Evolutionary conservation across 2,329 filamentous ascomycete genomes (phyloP).

Genomic region (Nakataea oryzae): DNA sequence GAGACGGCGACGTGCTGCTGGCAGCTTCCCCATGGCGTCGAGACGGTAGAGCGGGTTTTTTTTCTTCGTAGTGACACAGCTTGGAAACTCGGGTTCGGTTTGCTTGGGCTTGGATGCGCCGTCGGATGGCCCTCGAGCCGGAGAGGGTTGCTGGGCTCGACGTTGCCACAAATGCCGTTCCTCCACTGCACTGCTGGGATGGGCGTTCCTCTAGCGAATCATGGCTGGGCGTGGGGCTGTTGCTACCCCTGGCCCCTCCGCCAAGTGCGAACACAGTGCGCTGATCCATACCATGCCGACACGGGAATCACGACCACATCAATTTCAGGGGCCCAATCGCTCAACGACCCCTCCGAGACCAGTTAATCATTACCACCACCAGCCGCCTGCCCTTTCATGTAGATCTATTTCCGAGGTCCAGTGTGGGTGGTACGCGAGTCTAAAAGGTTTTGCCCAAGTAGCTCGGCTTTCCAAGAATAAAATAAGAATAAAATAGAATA

Average conservation of each 20-base stretch:
- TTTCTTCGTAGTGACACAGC: not conserved
- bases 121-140: not conserved
- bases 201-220: not conserved
- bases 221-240: not conserved
- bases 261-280: not conserved
- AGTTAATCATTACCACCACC: too few species aligned
- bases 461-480: too few species aligned
- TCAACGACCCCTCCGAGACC: too few species aligned
- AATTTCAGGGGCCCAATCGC: too few species aligned
- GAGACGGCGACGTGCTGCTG: not conserved
- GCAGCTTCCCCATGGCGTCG: not conserved
- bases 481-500: too few species aligned
- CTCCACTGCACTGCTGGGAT: not conserved
- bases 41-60: not conserved
- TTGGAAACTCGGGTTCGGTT: not conserved
- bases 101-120: not conserved
- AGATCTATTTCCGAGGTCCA: too few species aligned
- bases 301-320: too few species aligned
- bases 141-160: not conserved
- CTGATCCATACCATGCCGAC: not conserved
- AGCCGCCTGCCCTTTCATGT: too few species aligned
- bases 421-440: too few species aligned
- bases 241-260: not conserved
- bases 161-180: not conserved
- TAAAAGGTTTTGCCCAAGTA: too few species aligned